These are phyloP conservation scores for Arbutus unedo DNA, from an alignment of 148 eudicot species.

Conservation along the genomic window DNA sequence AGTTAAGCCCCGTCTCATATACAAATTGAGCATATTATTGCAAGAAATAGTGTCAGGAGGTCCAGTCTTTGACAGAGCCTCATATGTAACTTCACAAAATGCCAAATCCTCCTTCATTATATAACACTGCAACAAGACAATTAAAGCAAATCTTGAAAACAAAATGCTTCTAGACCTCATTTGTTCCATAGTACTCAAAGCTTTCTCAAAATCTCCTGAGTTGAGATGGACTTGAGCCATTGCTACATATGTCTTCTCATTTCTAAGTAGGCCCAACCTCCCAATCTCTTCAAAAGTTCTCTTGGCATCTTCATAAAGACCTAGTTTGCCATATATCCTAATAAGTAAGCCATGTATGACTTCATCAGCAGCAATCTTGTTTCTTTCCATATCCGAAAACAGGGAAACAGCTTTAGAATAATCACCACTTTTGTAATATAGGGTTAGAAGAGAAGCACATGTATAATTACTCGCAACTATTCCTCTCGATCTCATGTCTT, in stretches of 20 bases:
- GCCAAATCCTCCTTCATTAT: constrained; percentile 59
- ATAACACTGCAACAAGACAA: constrained; percentile 64
- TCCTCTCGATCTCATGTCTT: constrained; percentile 55
- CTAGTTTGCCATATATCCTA: constrained; percentile 89
- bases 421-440: constrained; percentile 66
- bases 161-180: constrained; percentile 57
- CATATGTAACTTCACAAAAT: constrained; percentile 62
- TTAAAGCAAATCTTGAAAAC: constrained; percentile 57
- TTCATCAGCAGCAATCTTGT: constrained; percentile 67
- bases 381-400: constrained; percentile 76
- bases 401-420: constrained; percentile 79
- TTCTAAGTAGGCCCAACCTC: constrained; percentile 56
- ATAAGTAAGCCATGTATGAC: constrained; percentile 81
- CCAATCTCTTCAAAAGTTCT: constrained; percentile 70
- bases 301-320: constrained; percentile 76
- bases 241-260: constrained; percentile 72
- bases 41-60: constrained; percentile 60
- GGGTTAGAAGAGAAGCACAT: constrained; percentile 76
- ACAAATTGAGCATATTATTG: constrained; percentile 65
- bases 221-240: constrained; percentile 91
- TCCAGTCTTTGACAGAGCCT: constrained; percentile 59
- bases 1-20: constrained; percentile 37
- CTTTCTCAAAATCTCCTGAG: constrained; percentile 52
- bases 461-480: constrained; percentile 79
- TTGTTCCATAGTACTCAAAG: constrained; percentile 51